Percentiles rank a stretch among this genome's conserved stretches.
Conservation (phyloP, 768 basidiomycete genomes). For the Tulasnella sp. region DNA sequence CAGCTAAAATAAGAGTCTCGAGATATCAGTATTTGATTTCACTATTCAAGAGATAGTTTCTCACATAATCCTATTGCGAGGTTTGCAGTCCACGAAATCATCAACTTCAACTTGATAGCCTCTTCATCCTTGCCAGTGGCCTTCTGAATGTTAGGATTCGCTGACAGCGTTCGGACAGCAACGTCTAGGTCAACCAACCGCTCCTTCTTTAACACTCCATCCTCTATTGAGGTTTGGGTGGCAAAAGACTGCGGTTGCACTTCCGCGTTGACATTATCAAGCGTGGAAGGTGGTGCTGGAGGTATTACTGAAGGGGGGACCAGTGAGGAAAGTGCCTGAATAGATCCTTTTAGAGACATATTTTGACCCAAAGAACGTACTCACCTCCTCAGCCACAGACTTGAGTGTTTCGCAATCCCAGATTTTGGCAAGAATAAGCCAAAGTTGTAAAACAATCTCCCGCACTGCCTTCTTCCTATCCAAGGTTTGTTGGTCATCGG, state of each 20-base stretch:
- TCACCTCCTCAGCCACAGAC: constrained; percentile 19
- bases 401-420: constrained; percentile 60
- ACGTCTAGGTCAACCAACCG: constrained; percentile 38
- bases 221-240: too few relatives aligned
- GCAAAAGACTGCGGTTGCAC: too few relatives aligned
- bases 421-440: constrained; percentile 52
- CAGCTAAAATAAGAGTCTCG: constrained; percentile 31
- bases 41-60: constrained; percentile 21
- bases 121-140: constrained; percentile 51
- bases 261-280: too few relatives aligned
- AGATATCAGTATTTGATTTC: not conserved
- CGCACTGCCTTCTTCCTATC: constrained; percentile 43
- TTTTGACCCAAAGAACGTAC: constrained; percentile 40
- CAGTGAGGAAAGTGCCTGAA: constrained; percentile 28
- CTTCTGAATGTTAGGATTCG: constrained; percentile 42
- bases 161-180: constrained; percentile 44
- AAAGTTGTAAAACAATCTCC: constrained; percentile 49
- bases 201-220: not conserved
- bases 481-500: constrained; percentile 28
- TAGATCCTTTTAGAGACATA: constrained; percentile 28
- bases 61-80: constrained; percentile 63
- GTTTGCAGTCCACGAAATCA: constrained; percentile 57
- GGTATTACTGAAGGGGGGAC: constrained; percentile 33
- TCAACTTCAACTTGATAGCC: constrained; percentile 41
- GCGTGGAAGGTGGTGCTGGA: constrained; percentile 29